Percentiles rank a stretch among this genome's conserved stretches.
Evolutionary conservation across 139 green algal genomes (phyloP).

Genomic region (Asterochloris sp.): DNA sequence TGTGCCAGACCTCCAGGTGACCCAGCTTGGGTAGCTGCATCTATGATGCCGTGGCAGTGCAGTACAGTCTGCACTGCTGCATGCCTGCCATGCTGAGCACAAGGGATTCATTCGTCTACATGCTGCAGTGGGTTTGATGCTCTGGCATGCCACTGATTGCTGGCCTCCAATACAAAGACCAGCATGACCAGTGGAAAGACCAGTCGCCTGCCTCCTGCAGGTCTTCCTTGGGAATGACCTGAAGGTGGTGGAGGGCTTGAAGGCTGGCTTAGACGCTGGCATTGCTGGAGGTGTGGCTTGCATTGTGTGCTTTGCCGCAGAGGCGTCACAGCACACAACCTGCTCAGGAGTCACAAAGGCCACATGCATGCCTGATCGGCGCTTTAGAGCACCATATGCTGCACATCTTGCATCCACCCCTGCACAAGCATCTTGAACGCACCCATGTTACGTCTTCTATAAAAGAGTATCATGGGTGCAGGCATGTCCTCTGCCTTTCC

Average conservation of each 20-base stretch:
- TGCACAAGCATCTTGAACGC: too few species aligned
- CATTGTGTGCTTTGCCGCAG: too few species aligned
- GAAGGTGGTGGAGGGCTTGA: background rate
- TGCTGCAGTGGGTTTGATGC: too few species aligned
- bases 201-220: background rate
- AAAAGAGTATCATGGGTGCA: too few species aligned
- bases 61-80: background rate
- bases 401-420: too few species aligned
- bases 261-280: slow-evolving; percentile 10
- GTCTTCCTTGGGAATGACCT: background rate
- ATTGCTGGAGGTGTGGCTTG: slow-evolving; percentile 9
- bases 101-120: background rate
- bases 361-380: too few species aligned
- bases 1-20: slow-evolving; percentile 12
- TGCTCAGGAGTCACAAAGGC: too few species aligned
- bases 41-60: background rate
- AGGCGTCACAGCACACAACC: too few species aligned
- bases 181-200: background rate
- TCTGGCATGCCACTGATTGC: background rate
- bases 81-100: background rate
- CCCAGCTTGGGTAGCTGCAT: background rate
- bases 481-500: too few species aligned
- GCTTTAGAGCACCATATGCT: too few species aligned
- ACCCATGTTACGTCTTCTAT: too few species aligned
- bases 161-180: background rate